Evolutionary conservation across 129 eudicot genomes (phyloP), one percentile per base, ranked within the genome.

Genomic region (Scalesia atractyloides): DNA sequence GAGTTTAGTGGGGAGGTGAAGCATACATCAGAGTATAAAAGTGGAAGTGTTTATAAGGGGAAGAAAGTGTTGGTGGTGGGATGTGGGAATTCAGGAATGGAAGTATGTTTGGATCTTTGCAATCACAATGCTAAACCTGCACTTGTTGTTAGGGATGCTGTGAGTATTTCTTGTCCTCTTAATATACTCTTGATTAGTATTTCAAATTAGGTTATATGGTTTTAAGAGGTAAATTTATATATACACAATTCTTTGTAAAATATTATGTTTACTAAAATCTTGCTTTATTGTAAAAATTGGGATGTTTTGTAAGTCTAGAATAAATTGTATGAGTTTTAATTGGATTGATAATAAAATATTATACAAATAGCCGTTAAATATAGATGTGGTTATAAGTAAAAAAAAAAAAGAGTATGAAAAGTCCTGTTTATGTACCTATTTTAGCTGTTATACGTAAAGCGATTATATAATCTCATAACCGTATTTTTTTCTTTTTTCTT

Each of bases 11-110:
- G 96, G 64, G 74, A 66, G 5, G 84, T 95, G 62, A 81, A 80
- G 50, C 99, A 95, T 73, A 90, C 99, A 3, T 77, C 94, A 50
- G 82, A 79, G 80, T 95, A 95, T 52, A 90, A 85, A 77, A 86
- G 91, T 77, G 99, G 99, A 5, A 83, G 70, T 41, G 83, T 19
- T 14, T 95, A 79, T 80, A 68, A 64, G 72, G 97, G 99, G 74
- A 88, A 88, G 63, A 84, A 73, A 60, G 99, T 95, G 52, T 81
- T 90, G 82, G 97, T 95, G 11, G 97, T 95, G 15, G 99, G 99
- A 0, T 85, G 99, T 84, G 99, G 99, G 49, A 95, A 95, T 76
- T 95, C 99, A 20, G 99, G 99, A 53, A 95, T 95, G 99, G 99
- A 95, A 68, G 97, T 95, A 59, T 95, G 99, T 81, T 88, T 95